Base-by-base conservation (phyloP, 148 eudicot genomes). In the Dysphania ambrosioides region DNA sequence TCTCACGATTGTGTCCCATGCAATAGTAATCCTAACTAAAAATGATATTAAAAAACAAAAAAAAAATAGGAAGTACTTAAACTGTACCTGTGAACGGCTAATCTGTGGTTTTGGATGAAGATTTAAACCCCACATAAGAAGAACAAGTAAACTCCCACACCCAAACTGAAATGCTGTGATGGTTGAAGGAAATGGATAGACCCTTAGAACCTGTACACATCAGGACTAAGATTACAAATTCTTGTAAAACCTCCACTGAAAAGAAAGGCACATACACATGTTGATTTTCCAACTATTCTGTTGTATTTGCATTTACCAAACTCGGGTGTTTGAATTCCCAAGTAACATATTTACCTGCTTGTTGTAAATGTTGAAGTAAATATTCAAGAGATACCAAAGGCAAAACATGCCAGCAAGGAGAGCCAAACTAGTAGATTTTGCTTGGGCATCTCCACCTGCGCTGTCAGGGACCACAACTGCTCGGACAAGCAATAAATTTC, bases 291-390 rank as follows among this genome's bases (percentile, higher is more conserved):
- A n/a, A n/a, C n/a, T n/a, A n/a, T n/a, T n/a, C n/a, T n/a, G n/a
- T n/a, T n/a, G n/a, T n/a, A n/a, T n/a, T n/a, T n/a, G n/a, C n/a
- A n/a, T n/a, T n/a, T n/a, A n/a, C n/a, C n/a, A n/a, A n/a, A n/a
- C n/a, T n/a, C n/a, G n/a, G n/a, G n/a, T n/a, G n/a, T n/a, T n/a
- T n/a, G n/a, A n/a, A n/a, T n/a, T n/a, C n/a, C n/a, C n/a, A n/a
- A n/a, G n/a, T n/a, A n/a, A n/a, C n/a, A n/a, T 55, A 62, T 0
- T 18, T 15, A 93, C 97, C 97, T 90, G 93, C 82, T 93, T 93
- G 73, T 93, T 93, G 83, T 53, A 90, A 61, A 93, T 90, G 84
- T 93, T 90, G 91, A 86, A 93, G 88, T 79, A 93, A 53, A 93
- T 88, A 72, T 93, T 93, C 81, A 93, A 80, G 55, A 83, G 71